phyloP scores from a whole-genome alignment of 164 flowering plant genomes.

The Tinospora cordifolia region DNA sequence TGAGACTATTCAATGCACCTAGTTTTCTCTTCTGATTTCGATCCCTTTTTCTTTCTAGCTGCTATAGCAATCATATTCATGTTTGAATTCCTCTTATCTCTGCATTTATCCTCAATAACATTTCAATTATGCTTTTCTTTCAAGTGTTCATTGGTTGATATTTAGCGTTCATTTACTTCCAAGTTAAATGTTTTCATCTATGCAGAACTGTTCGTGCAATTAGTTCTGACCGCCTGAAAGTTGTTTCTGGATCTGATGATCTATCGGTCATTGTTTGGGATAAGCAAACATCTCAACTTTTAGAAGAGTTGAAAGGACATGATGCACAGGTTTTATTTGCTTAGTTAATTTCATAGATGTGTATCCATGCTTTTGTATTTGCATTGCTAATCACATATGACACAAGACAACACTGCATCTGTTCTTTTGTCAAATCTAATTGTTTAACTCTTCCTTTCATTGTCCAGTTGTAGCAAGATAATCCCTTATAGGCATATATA shows the following conservation, averaged over 20 bases:
- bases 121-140: not conserved
- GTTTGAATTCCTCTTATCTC: not conserved
- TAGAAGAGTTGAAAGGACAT: conserved; percentile 94
- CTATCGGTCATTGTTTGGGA: conserved; percentile 92
- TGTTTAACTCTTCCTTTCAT: not conserved
- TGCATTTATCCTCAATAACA: not conserved
- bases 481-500: not conserved
- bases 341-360: not conserved
- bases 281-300: conserved; percentile 82
- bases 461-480: not conserved
- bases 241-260: conserved; percentile 97
- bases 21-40: not conserved
- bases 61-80: not conserved
- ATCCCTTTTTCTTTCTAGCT: not conserved
- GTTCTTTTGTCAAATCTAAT: not conserved
- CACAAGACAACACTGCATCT: not conserved
- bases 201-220: conserved; percentile 81
- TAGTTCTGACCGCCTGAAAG: conserved; percentile 84
- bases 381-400: not conserved
- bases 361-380: not conserved
- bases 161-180: not conserved
- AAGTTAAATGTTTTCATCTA: not conserved
- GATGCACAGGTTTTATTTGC: conserved; percentile 59
- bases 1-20: too few species aligned
- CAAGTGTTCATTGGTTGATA: not conserved